Conservation (phyloP, 345 rosid genomes). For the Populus ilicifolia region DNA sequence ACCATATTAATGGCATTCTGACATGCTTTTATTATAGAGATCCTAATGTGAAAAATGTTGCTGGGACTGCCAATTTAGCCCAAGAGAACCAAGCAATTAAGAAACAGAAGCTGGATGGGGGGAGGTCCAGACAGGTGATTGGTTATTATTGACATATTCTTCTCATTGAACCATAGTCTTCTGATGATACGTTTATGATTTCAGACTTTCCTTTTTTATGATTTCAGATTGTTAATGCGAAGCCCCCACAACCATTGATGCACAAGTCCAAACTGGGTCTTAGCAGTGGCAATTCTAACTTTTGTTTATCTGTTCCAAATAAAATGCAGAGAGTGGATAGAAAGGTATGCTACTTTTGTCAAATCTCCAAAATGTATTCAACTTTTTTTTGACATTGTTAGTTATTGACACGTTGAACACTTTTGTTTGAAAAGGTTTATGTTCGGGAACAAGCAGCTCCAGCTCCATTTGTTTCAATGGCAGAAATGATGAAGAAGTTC, state of each 20-base stretch:
- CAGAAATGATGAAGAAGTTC: constrained; percentile 85
- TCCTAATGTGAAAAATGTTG: constrained; percentile 23
- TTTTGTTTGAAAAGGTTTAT: constrained; percentile 39
- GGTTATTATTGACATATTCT: not conserved
- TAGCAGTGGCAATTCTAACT: constrained; percentile 37
- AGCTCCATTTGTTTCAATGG: constrained; percentile 60
- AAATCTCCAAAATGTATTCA: not conserved
- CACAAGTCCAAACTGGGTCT: constrained; percentile 84
- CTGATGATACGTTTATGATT: not conserved
- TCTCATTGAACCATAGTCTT: not conserved
- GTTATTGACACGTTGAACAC: not conserved
- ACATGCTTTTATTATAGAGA: constrained; percentile 32
- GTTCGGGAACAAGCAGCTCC: constrained; percentile 43
- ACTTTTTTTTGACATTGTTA: constrained; percentile 2
- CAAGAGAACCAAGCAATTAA: constrained; percentile 95
- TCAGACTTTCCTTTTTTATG: not conserved
- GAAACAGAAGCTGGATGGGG: constrained; percentile 93
- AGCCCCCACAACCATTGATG: constrained; percentile 51
- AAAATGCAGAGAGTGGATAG: constrained; percentile 57
- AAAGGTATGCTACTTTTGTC: constrained; percentile 51
- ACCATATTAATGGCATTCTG: not conserved
- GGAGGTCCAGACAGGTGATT: constrained; percentile 78
- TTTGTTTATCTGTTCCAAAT: constrained; percentile 40
- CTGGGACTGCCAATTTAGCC: constrained; percentile 51
- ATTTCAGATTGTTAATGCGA: constrained; percentile 74